phyloP scores from a whole-genome alignment of 2,329 filamentous ascomycete genomes.

The Verruconis gallopava region DNA sequence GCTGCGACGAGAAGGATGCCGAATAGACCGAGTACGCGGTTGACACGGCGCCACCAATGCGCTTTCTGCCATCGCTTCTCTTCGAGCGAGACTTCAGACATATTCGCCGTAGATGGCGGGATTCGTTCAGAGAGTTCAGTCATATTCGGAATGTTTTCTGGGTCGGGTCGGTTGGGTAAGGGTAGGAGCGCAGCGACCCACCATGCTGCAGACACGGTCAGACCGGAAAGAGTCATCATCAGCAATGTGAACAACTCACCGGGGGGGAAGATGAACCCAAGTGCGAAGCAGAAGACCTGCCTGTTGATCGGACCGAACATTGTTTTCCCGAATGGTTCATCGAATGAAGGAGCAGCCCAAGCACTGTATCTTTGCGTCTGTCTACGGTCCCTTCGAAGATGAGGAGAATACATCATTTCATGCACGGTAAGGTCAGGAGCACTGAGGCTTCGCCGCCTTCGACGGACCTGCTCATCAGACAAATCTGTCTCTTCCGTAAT shows the following conservation, averaged over 20 bases:
- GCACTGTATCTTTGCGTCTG: slow-evolving; percentile 40
- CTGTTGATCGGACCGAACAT: slow-evolving; percentile 54
- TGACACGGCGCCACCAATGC: slow-evolving; percentile 51
- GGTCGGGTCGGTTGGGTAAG: slow-evolving; percentile 44
- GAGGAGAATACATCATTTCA: slow-evolving; percentile 18
- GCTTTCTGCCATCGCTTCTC: slow-evolving; percentile 43
- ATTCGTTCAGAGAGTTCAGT: slow-evolving; percentile 1
- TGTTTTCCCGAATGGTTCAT: slow-evolving; percentile 35
- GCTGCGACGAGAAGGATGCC: slow-evolving; percentile 42
- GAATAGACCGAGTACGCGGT: slow-evolving; percentile 46
- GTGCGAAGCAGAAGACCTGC: slow-evolving; percentile 61
- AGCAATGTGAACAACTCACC: slow-evolving; percentile 16
- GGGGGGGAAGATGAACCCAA: slow-evolving; percentile 67
- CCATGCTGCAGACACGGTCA: slow-evolving; percentile 45
- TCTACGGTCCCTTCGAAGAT: slow-evolving; percentile 27
- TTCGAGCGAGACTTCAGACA: neutral
- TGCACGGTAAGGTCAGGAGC: slow-evolving; percentile 17
- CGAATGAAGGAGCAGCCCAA: slow-evolving; percentile 62
- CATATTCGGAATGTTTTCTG: slow-evolving; percentile 17
- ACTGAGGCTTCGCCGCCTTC: neutral
- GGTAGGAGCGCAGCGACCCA: slow-evolving; percentile 66
- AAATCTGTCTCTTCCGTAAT: slow-evolving; percentile 1
- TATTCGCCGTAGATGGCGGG: slow-evolving; percentile 1
- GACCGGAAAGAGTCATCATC: neutral
- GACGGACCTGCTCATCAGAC: slow-evolving; percentile 15